phyloP scores from a whole-genome alignment of 331 rosid species.

The Malus hybrid region DNA sequence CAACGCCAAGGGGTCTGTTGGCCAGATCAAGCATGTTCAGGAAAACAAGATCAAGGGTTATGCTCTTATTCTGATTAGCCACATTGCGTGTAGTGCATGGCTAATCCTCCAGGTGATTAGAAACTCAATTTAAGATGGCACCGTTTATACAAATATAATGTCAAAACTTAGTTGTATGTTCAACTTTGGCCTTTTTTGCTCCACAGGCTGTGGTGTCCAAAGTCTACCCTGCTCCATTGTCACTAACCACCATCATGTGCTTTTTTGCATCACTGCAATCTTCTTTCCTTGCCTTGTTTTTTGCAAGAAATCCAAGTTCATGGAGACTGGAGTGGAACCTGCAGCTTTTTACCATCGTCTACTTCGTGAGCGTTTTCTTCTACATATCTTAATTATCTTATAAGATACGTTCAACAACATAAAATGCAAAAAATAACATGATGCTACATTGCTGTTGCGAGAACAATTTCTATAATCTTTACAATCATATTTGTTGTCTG shows the following conservation, averaged over 20 bases:
- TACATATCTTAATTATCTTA: background rate
- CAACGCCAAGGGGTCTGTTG: background rate
- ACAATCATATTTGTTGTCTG: too few relatives aligned
- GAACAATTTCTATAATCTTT: too few relatives aligned
- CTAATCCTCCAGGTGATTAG: constrained; percentile 32
- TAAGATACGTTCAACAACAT: too few relatives aligned
- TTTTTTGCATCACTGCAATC: constrained; percentile 32
- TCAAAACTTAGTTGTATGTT: background rate
- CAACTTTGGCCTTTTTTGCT: background rate
- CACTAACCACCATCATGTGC: constrained; percentile 14
- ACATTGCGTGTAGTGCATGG: constrained; percentile 30
- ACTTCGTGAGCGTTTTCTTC: constrained; percentile 15
- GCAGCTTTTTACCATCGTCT: constrained; percentile 26
- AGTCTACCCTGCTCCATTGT: constrained; percentile 24
- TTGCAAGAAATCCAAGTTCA: constrained; percentile 10
- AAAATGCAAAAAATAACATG: too few relatives aligned
- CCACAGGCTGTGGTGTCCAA: constrained; percentile 21
- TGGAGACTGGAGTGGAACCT: constrained; percentile 36
- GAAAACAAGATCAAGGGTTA: constrained; percentile 34
- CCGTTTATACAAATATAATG: background rate
- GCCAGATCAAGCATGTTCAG: background rate
- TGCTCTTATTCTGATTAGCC: constrained; percentile 19
- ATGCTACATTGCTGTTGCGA: too few relatives aligned
- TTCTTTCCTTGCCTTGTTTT: constrained; percentile 21
- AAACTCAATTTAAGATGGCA: background rate